These are phyloP conservation scores for Hysterangium stoloniferum DNA, from an alignment of 768 basidiomycete genomes.

Conservation along the genomic window DNA sequence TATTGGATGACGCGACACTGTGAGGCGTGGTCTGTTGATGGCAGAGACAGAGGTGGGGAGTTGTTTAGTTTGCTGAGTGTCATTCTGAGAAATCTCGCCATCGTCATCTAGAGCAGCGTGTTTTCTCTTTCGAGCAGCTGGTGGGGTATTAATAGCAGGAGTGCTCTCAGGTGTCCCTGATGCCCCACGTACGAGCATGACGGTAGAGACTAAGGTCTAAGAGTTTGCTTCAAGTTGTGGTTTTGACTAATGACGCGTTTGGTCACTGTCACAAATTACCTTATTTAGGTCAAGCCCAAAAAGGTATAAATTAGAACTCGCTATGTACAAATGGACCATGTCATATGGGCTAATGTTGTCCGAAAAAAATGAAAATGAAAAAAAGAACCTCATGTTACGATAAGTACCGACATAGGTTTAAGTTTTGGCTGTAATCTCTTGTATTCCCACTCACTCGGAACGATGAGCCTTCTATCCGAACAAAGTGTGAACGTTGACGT, in stretches of 20 bases:
- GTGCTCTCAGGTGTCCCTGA: conserved; percentile 3
- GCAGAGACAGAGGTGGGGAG: conserved; percentile 42
- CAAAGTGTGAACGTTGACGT: no score
- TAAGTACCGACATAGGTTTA: no score
- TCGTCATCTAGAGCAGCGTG: background rate
- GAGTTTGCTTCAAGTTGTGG: background rate
- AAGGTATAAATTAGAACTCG: background rate
- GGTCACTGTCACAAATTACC: background rate
- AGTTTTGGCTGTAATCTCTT: no score
- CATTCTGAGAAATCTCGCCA: background rate
- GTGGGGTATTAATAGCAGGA: conserved; percentile 1
- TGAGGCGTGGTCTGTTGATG: conserved; percentile 60
- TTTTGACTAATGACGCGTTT: background rate
- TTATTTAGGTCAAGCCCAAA: background rate
- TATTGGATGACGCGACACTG: conserved; percentile 64
- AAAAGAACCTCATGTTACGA: no score
- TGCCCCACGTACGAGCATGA: conserved; percentile 10
- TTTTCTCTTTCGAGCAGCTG: conserved; percentile 3
- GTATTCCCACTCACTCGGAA: no score
- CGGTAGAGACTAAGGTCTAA: background rate
- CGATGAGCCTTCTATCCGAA: no score
- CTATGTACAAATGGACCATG: background rate
- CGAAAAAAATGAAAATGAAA: background rate
- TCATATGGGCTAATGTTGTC: background rate
- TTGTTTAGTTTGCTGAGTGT: background rate